Evolutionary conservation across 768 basidiomycete species (phyloP).

Genomic region (Cubamyces sp.): DNA sequence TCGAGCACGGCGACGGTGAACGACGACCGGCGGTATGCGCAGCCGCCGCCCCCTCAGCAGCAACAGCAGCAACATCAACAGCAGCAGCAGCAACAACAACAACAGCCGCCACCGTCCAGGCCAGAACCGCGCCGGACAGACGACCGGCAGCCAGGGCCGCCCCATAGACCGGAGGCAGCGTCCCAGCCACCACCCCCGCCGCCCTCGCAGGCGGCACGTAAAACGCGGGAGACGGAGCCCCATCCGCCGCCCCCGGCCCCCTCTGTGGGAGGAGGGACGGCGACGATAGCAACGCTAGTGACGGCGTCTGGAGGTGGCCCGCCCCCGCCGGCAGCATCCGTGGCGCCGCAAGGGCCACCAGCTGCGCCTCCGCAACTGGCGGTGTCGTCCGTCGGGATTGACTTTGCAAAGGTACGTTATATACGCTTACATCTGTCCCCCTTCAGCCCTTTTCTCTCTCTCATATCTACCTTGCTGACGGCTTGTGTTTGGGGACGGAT

Average conservation of each 20-base stretch:
- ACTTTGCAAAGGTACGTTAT: constrained; percentile 46
- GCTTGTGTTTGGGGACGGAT: neutral
- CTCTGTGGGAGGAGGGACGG: too few relatives aligned
- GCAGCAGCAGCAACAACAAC: too few relatives aligned
- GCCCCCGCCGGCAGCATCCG: constrained; percentile 27
- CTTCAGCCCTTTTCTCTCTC: too few relatives aligned
- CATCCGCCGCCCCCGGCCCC: too few relatives aligned
- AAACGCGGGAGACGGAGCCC: constrained; percentile 5
- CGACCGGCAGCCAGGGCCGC: constrained; percentile 27
- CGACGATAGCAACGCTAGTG: too few relatives aligned
- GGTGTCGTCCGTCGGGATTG: constrained; percentile 37
- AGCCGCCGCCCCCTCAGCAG: constrained; percentile 5
- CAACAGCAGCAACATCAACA: too few relatives aligned
- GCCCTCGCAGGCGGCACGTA: constrained; percentile 7
- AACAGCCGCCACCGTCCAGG: constrained; percentile 17
- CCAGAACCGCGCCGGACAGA: constrained; percentile 29
- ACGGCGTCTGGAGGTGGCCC: too few relatives aligned
- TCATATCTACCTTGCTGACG: neutral
- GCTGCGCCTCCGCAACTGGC: constrained; percentile 28
- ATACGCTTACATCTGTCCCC: neutral
- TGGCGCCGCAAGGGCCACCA: constrained; percentile 33
- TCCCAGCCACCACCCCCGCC: constrained; percentile 8
- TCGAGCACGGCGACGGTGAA: neutral
- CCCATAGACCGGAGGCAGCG: constrained; percentile 17
- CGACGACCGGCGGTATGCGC: constrained; percentile 25